Base-by-base conservation (phyloP, 2,329 filamentous ascomycete species). In the Xylaria sp. region DNA sequence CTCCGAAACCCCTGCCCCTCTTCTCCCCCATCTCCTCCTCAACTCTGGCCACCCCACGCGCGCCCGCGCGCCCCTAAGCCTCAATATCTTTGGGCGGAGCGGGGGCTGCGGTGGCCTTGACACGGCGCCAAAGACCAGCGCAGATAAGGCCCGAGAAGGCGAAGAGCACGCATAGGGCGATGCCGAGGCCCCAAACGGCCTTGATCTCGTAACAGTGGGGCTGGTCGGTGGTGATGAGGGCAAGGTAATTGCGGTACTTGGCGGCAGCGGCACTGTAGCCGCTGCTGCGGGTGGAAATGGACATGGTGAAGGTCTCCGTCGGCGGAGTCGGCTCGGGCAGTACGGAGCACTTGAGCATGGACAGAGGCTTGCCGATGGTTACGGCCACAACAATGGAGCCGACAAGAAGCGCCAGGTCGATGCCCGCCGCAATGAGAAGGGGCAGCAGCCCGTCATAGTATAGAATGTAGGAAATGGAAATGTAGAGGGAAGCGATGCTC, bases 131-230 rank as follows among this genome's bases (percentile, higher is more conserved):
- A 38, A 91, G 75, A 62, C 84, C 84, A 50, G 77, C 72, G 24
- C 78, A 81, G 42, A 82, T 78, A 45, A 87, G 72, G 42, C 78
- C 74, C 2, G 85, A 87, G 55, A 90, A 80, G 57, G 83, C 79
- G 66, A 90, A 90, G 34, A 91, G 74, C 40, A 89, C 82, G 70
- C 86, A 91, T 45, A 95, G 81, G 4, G 86, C 86, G 71, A 96
- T 92, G 70, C 85, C 84, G 56, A 96, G 74, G 1, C 91, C 92
- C 92, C 92, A 96, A 61, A 94, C 84, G 16, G 89, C 84, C 80
- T 96, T 95, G 71, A 92, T 86, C 77, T 94, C 86, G 66, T 87
- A 85, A 76, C 92, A 97, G 50, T 89, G 89, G 17, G 81, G 71
- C 70, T 78, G 79, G 63, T 78, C 79, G 3, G 77, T 75, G 50